Conservation (phyloP, 768 basidiomycete species). For the Auriscalpium vulgare region DNA sequence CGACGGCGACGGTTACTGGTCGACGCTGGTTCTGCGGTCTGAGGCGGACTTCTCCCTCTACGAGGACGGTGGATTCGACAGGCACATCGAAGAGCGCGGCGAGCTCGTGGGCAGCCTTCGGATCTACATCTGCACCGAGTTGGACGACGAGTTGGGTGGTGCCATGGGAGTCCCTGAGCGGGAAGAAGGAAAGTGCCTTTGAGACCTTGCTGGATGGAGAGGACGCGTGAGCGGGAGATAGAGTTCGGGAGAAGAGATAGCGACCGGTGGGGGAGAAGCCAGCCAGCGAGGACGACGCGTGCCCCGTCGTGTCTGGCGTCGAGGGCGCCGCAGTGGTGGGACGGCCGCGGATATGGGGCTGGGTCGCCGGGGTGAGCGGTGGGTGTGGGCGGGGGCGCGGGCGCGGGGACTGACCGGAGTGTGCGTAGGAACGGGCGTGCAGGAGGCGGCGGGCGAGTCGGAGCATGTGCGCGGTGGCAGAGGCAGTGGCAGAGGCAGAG, state of each 20-base stretch:
- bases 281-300: slow-evolving; percentile 67
- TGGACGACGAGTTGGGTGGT: slow-evolving; percentile 72
- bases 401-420: not conserved
- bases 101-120: slow-evolving; percentile 15
- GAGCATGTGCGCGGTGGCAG: no score
- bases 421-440: not conserved
- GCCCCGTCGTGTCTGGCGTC: slow-evolving; percentile 13
- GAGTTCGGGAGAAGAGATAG: slow-evolving; percentile 17
- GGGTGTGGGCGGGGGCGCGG: no score
- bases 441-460: no score
- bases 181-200: slow-evolving; percentile 75
- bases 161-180: slow-evolving; percentile 72
- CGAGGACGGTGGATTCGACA: slow-evolving; percentile 68
- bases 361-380: slow-evolving; percentile 3
- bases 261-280: slow-evolving; percentile 78
- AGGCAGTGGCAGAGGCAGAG: no score
- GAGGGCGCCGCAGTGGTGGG: slow-evolving; percentile 20
- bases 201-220: slow-evolving; percentile 48
- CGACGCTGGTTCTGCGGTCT: slow-evolving; percentile 58
- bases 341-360: slow-evolving; percentile 20
- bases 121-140: slow-evolving; percentile 15
- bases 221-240: slow-evolving; percentile 20
- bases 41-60: slow-evolving; percentile 63
- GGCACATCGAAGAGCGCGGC: slow-evolving; percentile 53
- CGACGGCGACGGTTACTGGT: slow-evolving; percentile 29